Base-by-base conservation (phyloP, 345 rosid species). In the Acer saccharum region DNA sequence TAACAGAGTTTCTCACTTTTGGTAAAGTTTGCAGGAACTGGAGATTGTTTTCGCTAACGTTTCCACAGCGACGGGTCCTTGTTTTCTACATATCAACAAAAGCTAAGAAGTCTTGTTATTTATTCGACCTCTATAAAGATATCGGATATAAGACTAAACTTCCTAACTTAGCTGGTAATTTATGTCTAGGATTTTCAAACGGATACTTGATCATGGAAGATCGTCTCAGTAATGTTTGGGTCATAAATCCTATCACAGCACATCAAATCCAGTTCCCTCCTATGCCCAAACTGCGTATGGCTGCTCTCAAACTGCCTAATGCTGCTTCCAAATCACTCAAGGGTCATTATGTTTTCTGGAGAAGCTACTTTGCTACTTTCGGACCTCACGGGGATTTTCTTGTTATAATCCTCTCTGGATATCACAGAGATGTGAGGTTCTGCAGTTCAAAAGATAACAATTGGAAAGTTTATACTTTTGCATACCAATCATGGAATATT, bases 201-300 rank as follows among this genome's bases (percentile, higher is more conserved):
- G 65, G 78, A 39, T 75, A 52, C 65, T 6, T 65, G n/a, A 54
- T 66, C 14, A 11, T 66, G 71, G 50, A 50, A 25, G 39, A 35
- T 35, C 55, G 16, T 50, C 54, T 27, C 6, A 3, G 39, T 55
- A 9, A 20, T 7, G 14, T 75, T 11, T 48, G 27, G 52, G 58
- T 35, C 14, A 6, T 41, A 32, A 75, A 75, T 52, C 78, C 78
- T 32, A 3, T 67, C 3, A 75, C 72, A 10, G 65, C 65, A 14
- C 46, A 20, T 65, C 13, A 12, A 39, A 50, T 65, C 7, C 7
- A 46, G 8, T 29, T 75, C 44, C 2, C 52, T 14, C 13, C 25
- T 0, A 35, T 57, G 60, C 10, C 21, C 68, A 13, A 20, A 1
- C 10, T 14, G 2, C 2, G 10, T 25, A 54, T 35, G 0, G 39